These are phyloP conservation scores for Lodderomyces oxycetoniae DNA, from an alignment of 1,139 yeast genomes.

Conservation along the genomic window DNA sequence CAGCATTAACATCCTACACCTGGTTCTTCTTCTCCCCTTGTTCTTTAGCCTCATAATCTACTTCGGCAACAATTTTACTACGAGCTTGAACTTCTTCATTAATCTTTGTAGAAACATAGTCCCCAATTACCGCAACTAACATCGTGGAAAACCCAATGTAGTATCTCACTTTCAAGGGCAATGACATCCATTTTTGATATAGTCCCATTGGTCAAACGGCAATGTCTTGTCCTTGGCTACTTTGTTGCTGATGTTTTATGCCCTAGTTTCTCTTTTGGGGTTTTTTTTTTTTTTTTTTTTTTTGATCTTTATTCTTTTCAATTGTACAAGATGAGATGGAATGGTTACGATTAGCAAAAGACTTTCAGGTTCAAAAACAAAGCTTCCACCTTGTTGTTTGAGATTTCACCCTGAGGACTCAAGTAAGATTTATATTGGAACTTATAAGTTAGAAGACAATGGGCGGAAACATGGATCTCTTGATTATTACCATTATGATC, in stretches of 20 bases:
- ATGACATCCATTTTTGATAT: conserved; percentile 43
- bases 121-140: conserved; percentile 48
- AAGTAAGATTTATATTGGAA: conserved; percentile 58
- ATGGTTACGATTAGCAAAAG: conserved; percentile 15
- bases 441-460: conserved; percentile 62
- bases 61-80: conserved; percentile 10
- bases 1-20: too few species aligned
- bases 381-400: conserved; percentile 80
- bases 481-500: conserved; percentile 47
- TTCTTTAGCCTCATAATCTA: conserved; percentile 3
- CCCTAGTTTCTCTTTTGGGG: conserved; percentile 3
- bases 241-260: neutral
- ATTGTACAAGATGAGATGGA: conserved; percentile 5
- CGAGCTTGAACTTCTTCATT: conserved; percentile 38
- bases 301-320: too few species aligned
- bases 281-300: neutral
- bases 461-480: conserved; percentile 68
- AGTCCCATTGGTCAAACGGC: conserved; percentile 25
- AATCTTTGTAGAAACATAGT: conserved; percentile 42
- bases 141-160: conserved; percentile 54
- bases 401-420: conserved; percentile 51
- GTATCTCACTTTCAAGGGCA: conserved; percentile 48
- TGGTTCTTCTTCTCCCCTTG: neutral
- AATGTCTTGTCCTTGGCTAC: neutral
- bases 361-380: conserved; percentile 32